Conservation (phyloP, 1,139 yeast genomes). For the Blastobotrys persicus region DNA sequence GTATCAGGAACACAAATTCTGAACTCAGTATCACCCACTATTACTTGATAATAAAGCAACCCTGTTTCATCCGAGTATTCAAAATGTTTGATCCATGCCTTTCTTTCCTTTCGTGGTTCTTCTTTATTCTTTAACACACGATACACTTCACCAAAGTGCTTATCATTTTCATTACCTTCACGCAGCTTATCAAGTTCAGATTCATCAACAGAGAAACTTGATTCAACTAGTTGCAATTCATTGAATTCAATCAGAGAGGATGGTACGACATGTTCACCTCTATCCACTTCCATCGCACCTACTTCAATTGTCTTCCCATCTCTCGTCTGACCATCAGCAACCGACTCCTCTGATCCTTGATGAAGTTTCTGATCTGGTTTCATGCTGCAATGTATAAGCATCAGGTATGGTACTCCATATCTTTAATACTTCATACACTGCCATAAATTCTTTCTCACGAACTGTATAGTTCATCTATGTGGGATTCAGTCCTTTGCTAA, state of each 20-base stretch:
- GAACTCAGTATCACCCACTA: slow-evolving; percentile 1
- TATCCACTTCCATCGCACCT: neutral
- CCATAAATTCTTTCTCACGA: slow-evolving; percentile 13
- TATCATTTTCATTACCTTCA: neutral
- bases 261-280: neutral
- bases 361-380: slow-evolving; percentile 12
- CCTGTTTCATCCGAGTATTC: neutral
- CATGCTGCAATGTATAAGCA: slow-evolving; percentile 5
- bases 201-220: neutral
- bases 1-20: slow-evolving; percentile 1
- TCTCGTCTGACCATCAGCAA: too few relatives aligned
- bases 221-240: neutral
- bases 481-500: neutral
- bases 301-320: too few relatives aligned
- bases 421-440: slow-evolving; percentile 10
- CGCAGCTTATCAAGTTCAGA: neutral
- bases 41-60: neutral
- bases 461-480: slow-evolving; percentile 11
- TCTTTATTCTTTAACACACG: neutral
- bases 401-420: slow-evolving; percentile 8
- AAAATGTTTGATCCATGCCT: neutral
- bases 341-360: too few relatives aligned
- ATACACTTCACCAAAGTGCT: neutral
- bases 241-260: neutral
- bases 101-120: neutral